Percentiles rank a stretch among this genome's conserved stretches.
Conservation (phyloP, 2,329 filamentous ascomycete genomes). For the Lojkania enalia region DNA sequence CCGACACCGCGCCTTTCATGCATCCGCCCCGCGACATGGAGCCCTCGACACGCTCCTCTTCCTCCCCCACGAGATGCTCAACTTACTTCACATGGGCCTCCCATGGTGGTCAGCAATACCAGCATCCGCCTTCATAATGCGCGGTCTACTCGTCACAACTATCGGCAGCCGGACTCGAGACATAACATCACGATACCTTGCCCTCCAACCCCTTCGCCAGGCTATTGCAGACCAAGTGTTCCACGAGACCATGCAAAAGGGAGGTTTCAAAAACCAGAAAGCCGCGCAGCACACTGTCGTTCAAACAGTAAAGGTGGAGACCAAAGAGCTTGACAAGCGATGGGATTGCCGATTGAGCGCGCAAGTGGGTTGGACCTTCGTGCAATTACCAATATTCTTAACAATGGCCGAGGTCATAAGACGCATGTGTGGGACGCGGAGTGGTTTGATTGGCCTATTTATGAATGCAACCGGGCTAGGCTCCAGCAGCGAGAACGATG, state of each 20-base stretch:
- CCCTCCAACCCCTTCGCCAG: constrained; percentile 47
- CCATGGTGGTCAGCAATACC: constrained; percentile 61
- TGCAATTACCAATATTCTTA: constrained; percentile 43
- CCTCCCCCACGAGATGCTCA: constrained; percentile 51
- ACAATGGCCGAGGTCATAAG: constrained; percentile 42
- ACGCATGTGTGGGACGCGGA: constrained; percentile 36
- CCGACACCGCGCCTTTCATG: constrained; percentile 50
- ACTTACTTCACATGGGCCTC: constrained; percentile 57
- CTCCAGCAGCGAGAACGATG: neutral
- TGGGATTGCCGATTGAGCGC: constrained; percentile 34
- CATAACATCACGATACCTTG: constrained; percentile 46
- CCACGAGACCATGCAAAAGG: constrained; percentile 20
- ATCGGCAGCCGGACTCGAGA: constrained; percentile 48
- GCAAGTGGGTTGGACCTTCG: constrained; percentile 33
- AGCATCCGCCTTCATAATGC: constrained; percentile 56
- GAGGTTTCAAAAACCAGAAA: constrained; percentile 25
- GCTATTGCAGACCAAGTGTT: constrained; percentile 31
- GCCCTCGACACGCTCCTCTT: constrained; percentile 50
- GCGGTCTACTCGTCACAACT: constrained; percentile 53
- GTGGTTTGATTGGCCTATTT: constrained; percentile 34
- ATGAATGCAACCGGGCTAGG: constrained; percentile 15
- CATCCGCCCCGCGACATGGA: constrained; percentile 46
- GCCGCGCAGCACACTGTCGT: constrained; percentile 17
- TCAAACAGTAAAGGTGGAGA: constrained; percentile 26
- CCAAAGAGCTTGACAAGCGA: constrained; percentile 26